Evolutionary conservation across 306 rosid genomes (phyloP).

Genomic region (Cotoneaster glaucophyllus): DNA sequence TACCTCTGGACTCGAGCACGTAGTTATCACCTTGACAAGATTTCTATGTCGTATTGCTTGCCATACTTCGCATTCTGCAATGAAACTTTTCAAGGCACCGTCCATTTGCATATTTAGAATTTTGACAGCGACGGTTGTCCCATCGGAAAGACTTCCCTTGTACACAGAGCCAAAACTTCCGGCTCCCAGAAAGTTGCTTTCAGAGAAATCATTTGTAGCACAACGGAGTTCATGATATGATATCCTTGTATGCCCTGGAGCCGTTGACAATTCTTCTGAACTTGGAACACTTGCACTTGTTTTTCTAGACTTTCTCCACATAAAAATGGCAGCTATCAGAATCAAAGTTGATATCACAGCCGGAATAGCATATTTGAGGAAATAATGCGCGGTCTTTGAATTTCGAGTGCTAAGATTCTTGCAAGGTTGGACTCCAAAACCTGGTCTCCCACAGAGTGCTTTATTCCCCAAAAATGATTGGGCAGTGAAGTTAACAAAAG

Average conservation of each 20-base stretch:
- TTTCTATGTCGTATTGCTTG: constrained; percentile 10
- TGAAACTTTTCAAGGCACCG: background rate
- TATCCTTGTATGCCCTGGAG: constrained; percentile 2
- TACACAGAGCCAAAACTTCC: background rate
- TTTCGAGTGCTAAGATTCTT: background rate
- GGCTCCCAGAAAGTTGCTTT: background rate
- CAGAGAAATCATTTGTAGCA: constrained; percentile 17
- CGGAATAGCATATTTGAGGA: background rate
- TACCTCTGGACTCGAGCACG: background rate
- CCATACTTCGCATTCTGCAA: constrained; percentile 1
- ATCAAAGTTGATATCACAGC: background rate
- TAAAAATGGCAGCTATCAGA: background rate
- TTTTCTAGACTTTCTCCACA: background rate
- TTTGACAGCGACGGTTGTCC: constrained; percentile 8
- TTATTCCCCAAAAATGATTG: background rate
- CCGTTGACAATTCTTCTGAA: background rate
- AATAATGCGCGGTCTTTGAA: background rate
- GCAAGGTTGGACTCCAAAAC: constrained; percentile 9
- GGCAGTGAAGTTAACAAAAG: background rate
- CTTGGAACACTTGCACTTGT: background rate
- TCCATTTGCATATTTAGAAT: constrained; percentile 15
- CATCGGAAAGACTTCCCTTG: constrained; percentile 8
- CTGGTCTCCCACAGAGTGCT: constrained; percentile 13
- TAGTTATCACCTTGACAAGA: constrained; percentile 8
- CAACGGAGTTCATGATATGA: constrained; percentile 11